Percentiles rank a stretch among this genome's conserved stretches.
phyloP scores from a whole-genome alignment of 192 early-diverging fungal genomes.

The Chytriomyces sp. region DNA sequence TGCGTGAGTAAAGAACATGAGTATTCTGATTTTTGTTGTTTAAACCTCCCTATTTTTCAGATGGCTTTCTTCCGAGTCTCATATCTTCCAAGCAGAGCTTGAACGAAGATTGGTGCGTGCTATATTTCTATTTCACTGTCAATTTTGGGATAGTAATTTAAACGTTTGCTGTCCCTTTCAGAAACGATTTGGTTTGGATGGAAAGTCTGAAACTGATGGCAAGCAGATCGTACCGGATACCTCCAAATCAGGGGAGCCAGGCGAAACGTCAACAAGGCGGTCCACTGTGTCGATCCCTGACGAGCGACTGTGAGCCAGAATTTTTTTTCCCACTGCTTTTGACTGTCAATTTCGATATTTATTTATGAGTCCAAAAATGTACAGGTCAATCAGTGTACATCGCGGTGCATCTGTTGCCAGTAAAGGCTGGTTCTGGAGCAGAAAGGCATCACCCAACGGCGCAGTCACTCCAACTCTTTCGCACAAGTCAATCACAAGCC shows the following conservation, averaged over 20 bases:
- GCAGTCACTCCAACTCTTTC: not conserved
- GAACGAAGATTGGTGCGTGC: not conserved
- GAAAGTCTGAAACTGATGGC: not conserved
- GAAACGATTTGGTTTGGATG: too few relatives aligned
- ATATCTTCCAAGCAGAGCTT: slow-evolving; percentile 45
- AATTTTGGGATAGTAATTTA: slow-evolving; percentile 12
- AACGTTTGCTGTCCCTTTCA: not conserved
- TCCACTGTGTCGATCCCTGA: not conserved
- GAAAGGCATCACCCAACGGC: not conserved
- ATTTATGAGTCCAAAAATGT: not conserved
- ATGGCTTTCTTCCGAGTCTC: slow-evolving; percentile 44
- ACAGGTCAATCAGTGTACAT: not conserved
- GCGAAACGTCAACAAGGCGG: not conserved
- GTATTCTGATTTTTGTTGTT: too few relatives aligned
- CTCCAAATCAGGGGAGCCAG: not conserved
- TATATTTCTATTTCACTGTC: not conserved
- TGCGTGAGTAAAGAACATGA: too few relatives aligned
- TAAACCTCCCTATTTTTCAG: slow-evolving; percentile 29
- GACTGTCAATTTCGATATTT: not conserved
- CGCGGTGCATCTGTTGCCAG: not conserved
- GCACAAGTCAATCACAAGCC: not conserved
- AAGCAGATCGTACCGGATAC: not conserved
- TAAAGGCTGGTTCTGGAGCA: slow-evolving; percentile 11
- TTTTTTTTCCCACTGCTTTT: not conserved
- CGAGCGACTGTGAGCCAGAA: not conserved